phyloP scores from a whole-genome alignment of 164 flowering plant species.

The Magnolia officinalis region DNA sequence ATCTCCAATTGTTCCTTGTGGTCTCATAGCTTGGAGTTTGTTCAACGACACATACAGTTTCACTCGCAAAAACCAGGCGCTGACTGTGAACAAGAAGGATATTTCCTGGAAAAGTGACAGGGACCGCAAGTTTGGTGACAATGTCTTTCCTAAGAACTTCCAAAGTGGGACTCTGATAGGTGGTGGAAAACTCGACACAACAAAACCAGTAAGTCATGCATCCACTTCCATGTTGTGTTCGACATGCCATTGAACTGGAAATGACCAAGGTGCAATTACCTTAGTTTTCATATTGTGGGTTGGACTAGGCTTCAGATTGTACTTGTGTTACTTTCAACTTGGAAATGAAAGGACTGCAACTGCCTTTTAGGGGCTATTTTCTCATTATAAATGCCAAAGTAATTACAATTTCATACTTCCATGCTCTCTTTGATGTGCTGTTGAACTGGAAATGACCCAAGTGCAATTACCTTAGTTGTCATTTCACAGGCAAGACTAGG shows the following conservation, averaged over 20 bases:
- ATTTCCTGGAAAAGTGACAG: constrained; percentile 96
- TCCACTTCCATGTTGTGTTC: background rate
- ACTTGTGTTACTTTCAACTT: too few species aligned
- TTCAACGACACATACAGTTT: constrained; percentile 91
- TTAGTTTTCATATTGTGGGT: background rate
- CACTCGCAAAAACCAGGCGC: constrained; percentile 29
- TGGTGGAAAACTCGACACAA: constrained; percentile 49
- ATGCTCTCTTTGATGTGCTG: too few species aligned
- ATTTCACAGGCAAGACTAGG: too few species aligned
- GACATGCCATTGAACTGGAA: background rate
- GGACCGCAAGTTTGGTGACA: constrained; percentile 71
- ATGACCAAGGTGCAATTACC: background rate
- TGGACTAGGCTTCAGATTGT: too few species aligned
- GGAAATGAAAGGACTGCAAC: too few species aligned
- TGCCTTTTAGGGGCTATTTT: too few species aligned
- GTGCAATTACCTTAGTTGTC: too few species aligned
- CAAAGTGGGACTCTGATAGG: constrained; percentile 65
- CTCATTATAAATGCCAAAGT: too few species aligned
- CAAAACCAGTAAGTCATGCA: constrained; percentile 52
- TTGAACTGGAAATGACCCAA: too few species aligned
- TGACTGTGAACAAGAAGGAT: constrained; percentile 60
- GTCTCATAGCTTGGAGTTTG: constrained; percentile 92
- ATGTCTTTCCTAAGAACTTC: constrained; percentile 84
- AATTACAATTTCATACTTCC: too few species aligned
- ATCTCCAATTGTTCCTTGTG: constrained; percentile 81